Conservation (phyloP, 2,329 filamentous ascomycete species). For the Didymella pinodella region DNA sequence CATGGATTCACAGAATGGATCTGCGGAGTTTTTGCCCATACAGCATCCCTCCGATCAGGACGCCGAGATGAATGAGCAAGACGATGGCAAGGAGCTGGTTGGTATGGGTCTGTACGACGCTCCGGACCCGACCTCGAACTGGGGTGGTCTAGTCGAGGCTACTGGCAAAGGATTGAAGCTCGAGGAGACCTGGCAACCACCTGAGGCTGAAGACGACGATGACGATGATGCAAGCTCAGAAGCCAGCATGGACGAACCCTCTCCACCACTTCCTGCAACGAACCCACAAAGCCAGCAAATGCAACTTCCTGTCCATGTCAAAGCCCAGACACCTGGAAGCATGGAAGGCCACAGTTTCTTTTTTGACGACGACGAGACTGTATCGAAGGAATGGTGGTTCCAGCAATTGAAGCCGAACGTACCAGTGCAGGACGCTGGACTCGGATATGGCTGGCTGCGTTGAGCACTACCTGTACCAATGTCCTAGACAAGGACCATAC, state of each 20-base stretch:
- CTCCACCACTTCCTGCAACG: conserved; percentile 37
- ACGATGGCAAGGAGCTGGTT: conserved; percentile 74
- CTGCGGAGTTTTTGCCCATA: conserved; percentile 59
- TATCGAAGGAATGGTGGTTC: conserved; percentile 53
- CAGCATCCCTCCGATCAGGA: conserved; percentile 58
- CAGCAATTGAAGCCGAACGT: conserved; percentile 48
- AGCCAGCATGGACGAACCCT: conserved; percentile 50
- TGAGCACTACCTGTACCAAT: conserved; percentile 18
- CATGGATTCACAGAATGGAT: conserved; percentile 30
- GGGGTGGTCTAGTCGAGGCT: conserved; percentile 56
- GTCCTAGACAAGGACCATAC: conserved; percentile 23
- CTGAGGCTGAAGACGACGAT: conserved; percentile 59
- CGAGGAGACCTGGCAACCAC: conserved; percentile 80
- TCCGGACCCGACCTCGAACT: conserved; percentile 68
- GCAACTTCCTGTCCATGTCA: conserved; percentile 38
- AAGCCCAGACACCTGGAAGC: conserved; percentile 40
- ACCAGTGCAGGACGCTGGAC: conserved; percentile 50
- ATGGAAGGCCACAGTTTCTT: conserved; percentile 54
- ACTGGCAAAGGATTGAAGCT: conserved; percentile 79
- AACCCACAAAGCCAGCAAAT: conserved; percentile 31
- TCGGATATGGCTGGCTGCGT: conserved; percentile 51
- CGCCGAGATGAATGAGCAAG: conserved; percentile 64
- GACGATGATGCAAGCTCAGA: conserved; percentile 56
- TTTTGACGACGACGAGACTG: conserved; percentile 50
- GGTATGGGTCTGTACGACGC: conserved; percentile 83